Conservation (phyloP, 768 basidiomycete species). For the Panus rudis region DNA sequence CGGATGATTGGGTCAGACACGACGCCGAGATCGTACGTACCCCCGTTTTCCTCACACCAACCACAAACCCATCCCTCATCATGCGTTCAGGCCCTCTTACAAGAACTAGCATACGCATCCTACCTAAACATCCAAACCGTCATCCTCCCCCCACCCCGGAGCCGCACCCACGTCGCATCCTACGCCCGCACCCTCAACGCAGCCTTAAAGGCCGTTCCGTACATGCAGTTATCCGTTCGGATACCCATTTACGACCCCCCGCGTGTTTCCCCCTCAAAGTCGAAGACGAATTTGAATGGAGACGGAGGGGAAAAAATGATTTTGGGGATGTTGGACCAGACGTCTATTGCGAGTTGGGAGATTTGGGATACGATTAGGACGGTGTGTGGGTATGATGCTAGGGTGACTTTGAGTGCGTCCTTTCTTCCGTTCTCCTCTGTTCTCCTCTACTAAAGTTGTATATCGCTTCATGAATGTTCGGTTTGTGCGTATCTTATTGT, state of each 20-base stretch:
- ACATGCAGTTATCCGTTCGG: slow-evolving; percentile 75
- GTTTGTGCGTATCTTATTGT: not conserved
- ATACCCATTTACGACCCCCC: slow-evolving; percentile 77
- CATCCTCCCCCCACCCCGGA: slow-evolving; percentile 83
- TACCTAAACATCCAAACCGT: slow-evolving; percentile 84
- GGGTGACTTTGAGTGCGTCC: slow-evolving; percentile 62
- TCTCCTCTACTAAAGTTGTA: slow-evolving; percentile 1
- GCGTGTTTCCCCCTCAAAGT: slow-evolving; percentile 36
- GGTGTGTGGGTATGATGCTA: slow-evolving; percentile 77
- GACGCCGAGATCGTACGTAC: slow-evolving; percentile 87
- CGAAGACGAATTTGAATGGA: slow-evolving; percentile 9
- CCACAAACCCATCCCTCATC: not conserved
- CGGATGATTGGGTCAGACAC: slow-evolving; percentile 90
- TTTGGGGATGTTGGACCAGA: slow-evolving; percentile 13
- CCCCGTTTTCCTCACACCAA: slow-evolving; percentile 1
- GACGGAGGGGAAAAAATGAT: slow-evolving; percentile 1
- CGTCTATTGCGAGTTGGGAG: slow-evolving; percentile 69
- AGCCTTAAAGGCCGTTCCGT: slow-evolving; percentile 62
- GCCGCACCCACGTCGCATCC: slow-evolving; percentile 78
- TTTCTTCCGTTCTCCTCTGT: slow-evolving; percentile 2
- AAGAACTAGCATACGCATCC: slow-evolving; percentile 88
- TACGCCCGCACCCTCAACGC: slow-evolving; percentile 89
- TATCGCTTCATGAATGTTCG: not conserved
- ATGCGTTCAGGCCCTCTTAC: slow-evolving; percentile 70
- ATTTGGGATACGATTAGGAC: slow-evolving; percentile 96